A percentile compares a stretch with the other conserved stretches of the same genome.
These are phyloP conservation scores for Pseudozyma sp. DNA, from an alignment of 1,284 basidiomycete genomes.

Conservation along the genomic window DNA sequence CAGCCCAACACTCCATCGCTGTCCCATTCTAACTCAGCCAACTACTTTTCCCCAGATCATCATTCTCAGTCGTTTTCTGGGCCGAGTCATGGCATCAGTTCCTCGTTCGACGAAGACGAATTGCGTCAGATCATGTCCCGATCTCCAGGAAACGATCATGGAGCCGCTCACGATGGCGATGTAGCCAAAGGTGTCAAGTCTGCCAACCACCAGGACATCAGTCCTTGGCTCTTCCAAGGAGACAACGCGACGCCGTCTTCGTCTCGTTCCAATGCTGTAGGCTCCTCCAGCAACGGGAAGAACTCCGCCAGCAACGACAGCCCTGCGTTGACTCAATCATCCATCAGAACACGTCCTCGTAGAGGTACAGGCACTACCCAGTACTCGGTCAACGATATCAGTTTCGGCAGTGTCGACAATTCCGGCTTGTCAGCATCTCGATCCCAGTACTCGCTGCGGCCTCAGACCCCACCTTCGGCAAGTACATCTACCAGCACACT, in stretches of 20 bases:
- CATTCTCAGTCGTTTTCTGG: slow-evolving; percentile 13
- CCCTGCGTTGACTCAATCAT: slow-evolving; percentile 2
- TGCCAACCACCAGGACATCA: slow-evolving; percentile 52
- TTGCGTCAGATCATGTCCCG: slow-evolving; percentile 45
- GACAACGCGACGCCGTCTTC: slow-evolving; percentile 20
- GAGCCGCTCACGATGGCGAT: slow-evolving; percentile 16
- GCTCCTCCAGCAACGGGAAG: neutral
- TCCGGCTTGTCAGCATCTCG: slow-evolving; percentile 23
- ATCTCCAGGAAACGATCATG: slow-evolving; percentile 5
- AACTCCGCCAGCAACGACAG: slow-evolving; percentile 1
- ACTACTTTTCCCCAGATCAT: slow-evolving; percentile 10
- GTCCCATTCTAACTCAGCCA: slow-evolving; percentile 6
- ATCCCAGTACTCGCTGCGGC: slow-evolving; percentile 36
- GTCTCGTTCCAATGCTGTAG: slow-evolving; percentile 1
- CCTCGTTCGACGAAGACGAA: slow-evolving; percentile 42
- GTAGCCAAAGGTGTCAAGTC: slow-evolving; percentile 26
- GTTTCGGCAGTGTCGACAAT: slow-evolving; percentile 23
- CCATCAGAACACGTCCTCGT: slow-evolving; percentile 19
- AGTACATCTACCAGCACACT: slow-evolving; percentile 45
- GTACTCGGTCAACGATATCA: slow-evolving; percentile 16
- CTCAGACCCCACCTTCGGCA: slow-evolving; percentile 51
- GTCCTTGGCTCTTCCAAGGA: slow-evolving; percentile 53
- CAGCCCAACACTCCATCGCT: slow-evolving; percentile 25
- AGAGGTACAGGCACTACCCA: slow-evolving; percentile 21
- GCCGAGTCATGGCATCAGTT: slow-evolving; percentile 37